phyloP scores from a whole-genome alignment of 2,329 filamentous ascomycete species.

The Fusarium nematophilum region DNA sequence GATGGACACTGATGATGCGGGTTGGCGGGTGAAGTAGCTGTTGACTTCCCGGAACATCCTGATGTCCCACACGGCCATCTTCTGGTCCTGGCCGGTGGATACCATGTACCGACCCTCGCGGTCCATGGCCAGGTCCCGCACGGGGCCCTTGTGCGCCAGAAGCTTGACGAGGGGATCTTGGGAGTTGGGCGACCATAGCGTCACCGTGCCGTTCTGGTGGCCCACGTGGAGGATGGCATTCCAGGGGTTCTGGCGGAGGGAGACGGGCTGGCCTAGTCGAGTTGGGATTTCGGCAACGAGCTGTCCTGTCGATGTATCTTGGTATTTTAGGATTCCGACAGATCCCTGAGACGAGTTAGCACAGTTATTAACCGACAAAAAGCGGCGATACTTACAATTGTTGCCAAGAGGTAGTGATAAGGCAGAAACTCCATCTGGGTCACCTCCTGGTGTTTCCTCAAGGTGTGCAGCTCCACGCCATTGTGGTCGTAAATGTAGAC shows the following conservation, averaged over 20 bases:
- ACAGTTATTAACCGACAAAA: rapidly evolving
- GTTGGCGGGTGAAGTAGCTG: slow-evolving; percentile 85
- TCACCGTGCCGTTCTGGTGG: slow-evolving; percentile 94
- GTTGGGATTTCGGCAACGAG: slow-evolving; percentile 88
- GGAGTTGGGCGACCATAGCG: slow-evolving; percentile 94
- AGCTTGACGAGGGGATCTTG: slow-evolving; percentile 90
- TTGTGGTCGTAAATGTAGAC: slow-evolving; percentile 96
- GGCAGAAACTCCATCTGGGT: slow-evolving; percentile 95
- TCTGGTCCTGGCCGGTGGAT: slow-evolving; percentile 86
- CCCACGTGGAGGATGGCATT: slow-evolving; percentile 94
- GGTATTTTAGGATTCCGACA: slow-evolving; percentile 89
- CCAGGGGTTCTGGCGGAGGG: slow-evolving; percentile 87
- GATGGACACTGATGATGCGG: slow-evolving; percentile 85
- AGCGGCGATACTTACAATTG: slow-evolving; percentile 69
- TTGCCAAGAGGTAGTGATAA: slow-evolving; percentile 94
- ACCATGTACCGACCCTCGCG: slow-evolving; percentile 96
- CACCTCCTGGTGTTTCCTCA: slow-evolving; percentile 91
- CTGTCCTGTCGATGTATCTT: slow-evolving; percentile 93
- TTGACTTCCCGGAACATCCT: slow-evolving; percentile 94
- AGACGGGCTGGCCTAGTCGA: slow-evolving; percentile 83
- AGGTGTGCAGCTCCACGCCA: slow-evolving; percentile 91
- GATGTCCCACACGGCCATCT: slow-evolving; percentile 96
- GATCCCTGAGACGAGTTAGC: slow-evolving; percentile 66
- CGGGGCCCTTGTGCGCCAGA: slow-evolving; percentile 88
- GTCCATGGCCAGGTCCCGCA: slow-evolving; percentile 86